Conservation (phyloP, 2,329 filamentous ascomycete genomes). For the Pseudogymnoascus sp. region DNA sequence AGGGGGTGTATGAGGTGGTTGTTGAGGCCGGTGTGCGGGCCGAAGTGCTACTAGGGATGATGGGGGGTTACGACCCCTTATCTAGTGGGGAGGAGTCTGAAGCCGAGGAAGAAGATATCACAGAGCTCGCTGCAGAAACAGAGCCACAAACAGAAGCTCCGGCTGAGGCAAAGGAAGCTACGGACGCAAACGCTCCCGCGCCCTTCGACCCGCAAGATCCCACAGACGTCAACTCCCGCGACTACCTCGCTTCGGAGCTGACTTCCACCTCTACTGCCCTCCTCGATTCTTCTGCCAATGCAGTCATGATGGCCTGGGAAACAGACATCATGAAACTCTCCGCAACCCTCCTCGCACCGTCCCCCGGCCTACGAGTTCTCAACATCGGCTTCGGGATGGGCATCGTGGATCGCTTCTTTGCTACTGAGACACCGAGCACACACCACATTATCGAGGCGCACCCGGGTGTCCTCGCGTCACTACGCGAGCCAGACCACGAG, state of each 20-base stretch:
- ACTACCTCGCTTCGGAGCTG: slow-evolving; percentile 60
- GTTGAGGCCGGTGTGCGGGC: slow-evolving; percentile 86
- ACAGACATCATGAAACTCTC: slow-evolving; percentile 75
- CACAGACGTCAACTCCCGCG: slow-evolving; percentile 48
- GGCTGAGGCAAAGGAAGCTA: slow-evolving; percentile 18
- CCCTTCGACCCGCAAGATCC: slow-evolving; percentile 24
- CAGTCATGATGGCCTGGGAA: slow-evolving; percentile 94
- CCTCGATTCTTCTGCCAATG: slow-evolving; percentile 67
- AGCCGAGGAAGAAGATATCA: slow-evolving; percentile 31
- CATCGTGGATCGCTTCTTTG: slow-evolving; percentile 73
- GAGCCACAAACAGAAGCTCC: slow-evolving; percentile 20
- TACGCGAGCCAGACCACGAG: slow-evolving; percentile 32
- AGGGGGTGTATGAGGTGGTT: slow-evolving; percentile 67
- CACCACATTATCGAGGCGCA: slow-evolving; percentile 88
- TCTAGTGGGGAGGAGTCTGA: slow-evolving; percentile 40
- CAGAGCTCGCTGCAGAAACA: slow-evolving; percentile 25
- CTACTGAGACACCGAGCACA: slow-evolving; percentile 53
- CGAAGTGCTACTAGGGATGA: slow-evolving; percentile 72
- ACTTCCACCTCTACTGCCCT: slow-evolving; percentile 59
- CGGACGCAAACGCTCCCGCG: slow-evolving; percentile 15
- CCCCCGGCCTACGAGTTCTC: slow-evolving; percentile 57
- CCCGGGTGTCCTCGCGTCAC: slow-evolving; percentile 61
- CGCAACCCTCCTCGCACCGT: slow-evolving; percentile 56
- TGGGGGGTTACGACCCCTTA: slow-evolving; percentile 75
- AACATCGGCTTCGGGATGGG: slow-evolving; percentile 91